A percentile compares a stretch with the other conserved stretches of the same genome.
phyloP scores from a whole-genome alignment of 768 basidiomycete species.

The Mycena galopus region DNA sequence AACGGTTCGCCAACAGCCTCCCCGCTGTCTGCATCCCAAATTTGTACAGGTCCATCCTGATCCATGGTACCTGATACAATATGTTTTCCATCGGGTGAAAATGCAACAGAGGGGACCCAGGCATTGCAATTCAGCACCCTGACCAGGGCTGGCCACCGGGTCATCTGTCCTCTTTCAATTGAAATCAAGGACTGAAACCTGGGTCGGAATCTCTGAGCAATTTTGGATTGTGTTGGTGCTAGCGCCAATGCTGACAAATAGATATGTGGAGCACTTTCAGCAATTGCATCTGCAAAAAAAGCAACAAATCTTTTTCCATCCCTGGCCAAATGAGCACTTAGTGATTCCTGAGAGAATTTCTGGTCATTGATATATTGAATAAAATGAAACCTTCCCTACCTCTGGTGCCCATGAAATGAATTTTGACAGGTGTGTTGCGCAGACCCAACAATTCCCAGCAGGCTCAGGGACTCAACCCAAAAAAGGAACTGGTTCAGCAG shows the following conservation, averaged over 20 bases:
- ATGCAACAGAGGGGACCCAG: too few species aligned
- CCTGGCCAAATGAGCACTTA: not conserved
- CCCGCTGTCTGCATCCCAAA: too few species aligned
- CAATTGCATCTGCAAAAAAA: not conserved
- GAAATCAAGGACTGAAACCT: not conserved
- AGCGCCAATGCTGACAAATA: slow-evolving; percentile 13
- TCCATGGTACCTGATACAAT: too few species aligned
- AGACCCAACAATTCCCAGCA: not conserved
- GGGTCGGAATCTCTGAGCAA: not conserved
- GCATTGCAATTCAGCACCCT: too few species aligned
- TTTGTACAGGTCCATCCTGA: too few species aligned
- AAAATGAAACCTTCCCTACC: too few species aligned
- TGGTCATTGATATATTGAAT: too few species aligned
- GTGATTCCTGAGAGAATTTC: too few species aligned
- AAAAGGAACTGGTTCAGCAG: not conserved
- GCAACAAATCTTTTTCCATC: slow-evolving; percentile 2
- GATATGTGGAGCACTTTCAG: slow-evolving; percentile 12
- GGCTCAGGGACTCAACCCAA: slow-evolving; percentile 15
- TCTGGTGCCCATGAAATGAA: slow-evolving; percentile 5
- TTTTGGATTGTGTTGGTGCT: not conserved
- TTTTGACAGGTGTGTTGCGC: not conserved
- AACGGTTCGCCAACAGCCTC: too few species aligned
- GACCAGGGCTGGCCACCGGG: slow-evolving; percentile 1
- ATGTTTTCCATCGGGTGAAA: too few species aligned
- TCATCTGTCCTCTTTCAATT: not conserved